Percentiles rank a stretch among this genome's conserved stretches.
phyloP scores from a whole-genome alignment of 805 yeast species.

The Suhomyces sp. region DNA sequence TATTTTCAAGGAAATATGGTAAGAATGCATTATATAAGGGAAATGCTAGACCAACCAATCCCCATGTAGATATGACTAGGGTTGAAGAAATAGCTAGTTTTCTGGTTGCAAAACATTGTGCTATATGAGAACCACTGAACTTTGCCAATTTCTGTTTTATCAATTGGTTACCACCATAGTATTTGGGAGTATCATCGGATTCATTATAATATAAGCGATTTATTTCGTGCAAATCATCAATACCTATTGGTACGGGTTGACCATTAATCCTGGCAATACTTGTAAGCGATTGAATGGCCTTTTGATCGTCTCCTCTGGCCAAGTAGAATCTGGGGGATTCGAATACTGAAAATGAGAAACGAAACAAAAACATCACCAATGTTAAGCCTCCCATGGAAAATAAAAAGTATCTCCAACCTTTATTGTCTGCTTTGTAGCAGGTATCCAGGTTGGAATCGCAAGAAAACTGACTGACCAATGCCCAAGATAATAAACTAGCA shows the following conservation, averaged over 20 bases:
- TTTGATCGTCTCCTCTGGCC: slow-evolving; percentile 51
- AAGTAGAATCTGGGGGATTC: slow-evolving; percentile 59
- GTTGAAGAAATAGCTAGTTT: slow-evolving; percentile 45
- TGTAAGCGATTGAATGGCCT: slow-evolving; percentile 44
- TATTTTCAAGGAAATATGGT: slow-evolving; percentile 49
- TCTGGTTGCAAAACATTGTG: slow-evolving; percentile 46
- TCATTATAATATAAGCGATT: slow-evolving; percentile 28
- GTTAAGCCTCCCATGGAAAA: slow-evolving; percentile 52
- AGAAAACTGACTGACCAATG: slow-evolving; percentile 48
- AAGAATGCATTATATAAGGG: slow-evolving; percentile 56
- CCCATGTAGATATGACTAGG: slow-evolving; percentile 50
- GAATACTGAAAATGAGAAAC: slow-evolving; percentile 41
- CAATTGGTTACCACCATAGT: slow-evolving; percentile 16
- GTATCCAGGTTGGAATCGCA: slow-evolving; percentile 32
- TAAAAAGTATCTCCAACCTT: slow-evolving; percentile 62
- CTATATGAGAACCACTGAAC: slow-evolving; percentile 37
- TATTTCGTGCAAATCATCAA: slow-evolving; percentile 45
- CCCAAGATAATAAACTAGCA: slow-evolving; percentile 56
- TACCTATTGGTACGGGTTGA: slow-evolving; percentile 38
- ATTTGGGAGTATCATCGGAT: slow-evolving; percentile 7
- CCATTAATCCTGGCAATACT: slow-evolving; percentile 48
- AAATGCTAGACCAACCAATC: slow-evolving; percentile 57
- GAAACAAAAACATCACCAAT: slow-evolving; percentile 27
- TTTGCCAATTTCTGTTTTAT: slow-evolving; percentile 25
- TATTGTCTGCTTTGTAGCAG: slow-evolving; percentile 47